Conservation (phyloP, 352 stramenopile genomes). For the Phytophthora nicotianae region DNA sequence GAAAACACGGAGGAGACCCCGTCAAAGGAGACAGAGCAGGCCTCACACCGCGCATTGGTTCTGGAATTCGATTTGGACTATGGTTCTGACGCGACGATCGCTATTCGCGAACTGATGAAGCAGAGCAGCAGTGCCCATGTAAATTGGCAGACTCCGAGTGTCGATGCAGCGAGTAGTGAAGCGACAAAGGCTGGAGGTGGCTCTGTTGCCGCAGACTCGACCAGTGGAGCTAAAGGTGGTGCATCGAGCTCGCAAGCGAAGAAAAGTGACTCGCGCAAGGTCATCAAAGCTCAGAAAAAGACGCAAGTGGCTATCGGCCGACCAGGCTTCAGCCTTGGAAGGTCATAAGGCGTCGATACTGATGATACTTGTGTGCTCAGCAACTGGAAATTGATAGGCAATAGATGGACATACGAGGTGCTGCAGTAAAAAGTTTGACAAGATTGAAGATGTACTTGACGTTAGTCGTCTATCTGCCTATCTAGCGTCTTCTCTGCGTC, state of each 20-base stretch:
- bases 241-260: constrained; percentile 23
- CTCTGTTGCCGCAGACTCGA: constrained; percentile 1
- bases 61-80: constrained; percentile 70
- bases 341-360: constrained; percentile 39
- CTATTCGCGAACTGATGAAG: constrained; percentile 94
- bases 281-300: constrained; percentile 70
- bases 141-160: constrained; percentile 50
- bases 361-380: neutral
- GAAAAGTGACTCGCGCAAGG: constrained; percentile 51
- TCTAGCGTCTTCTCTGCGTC: constrained; percentile 15
- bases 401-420: constrained; percentile 8
- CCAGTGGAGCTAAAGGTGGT: constrained; percentile 5
- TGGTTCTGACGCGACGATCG: constrained; percentile 92
- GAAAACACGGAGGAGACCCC: neutral
- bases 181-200: constrained; percentile 8
- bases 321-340: constrained; percentile 82
- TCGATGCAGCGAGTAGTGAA: constrained; percentile 2
- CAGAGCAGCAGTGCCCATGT: constrained; percentile 85
- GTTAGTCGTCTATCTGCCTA: constrained; percentile 26
- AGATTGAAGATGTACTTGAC: constrained; percentile 1
- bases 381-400: constrained; percentile 2
- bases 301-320: constrained; percentile 78
- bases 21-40: constrained; percentile 18
- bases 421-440: neutral
- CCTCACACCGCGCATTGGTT: constrained; percentile 43